Conservation (phyloP, 2,329 filamentous ascomycete species). For the Cladophialophora immunda region DNA sequence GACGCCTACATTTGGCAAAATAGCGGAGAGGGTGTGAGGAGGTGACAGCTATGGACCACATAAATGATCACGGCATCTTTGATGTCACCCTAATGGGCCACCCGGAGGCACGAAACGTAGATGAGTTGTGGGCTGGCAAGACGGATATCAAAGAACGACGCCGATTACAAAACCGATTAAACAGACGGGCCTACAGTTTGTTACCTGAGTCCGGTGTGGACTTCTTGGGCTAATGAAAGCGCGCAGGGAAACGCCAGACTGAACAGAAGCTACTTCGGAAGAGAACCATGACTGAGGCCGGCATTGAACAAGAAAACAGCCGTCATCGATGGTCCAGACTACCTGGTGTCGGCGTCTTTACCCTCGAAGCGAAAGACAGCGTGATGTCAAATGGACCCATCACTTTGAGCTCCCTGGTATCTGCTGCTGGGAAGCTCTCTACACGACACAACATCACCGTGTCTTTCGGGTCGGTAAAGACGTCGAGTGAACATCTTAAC, state of each 20-base stretch:
- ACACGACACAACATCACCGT: not conserved
- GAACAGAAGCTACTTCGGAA: slow-evolving; percentile 18
- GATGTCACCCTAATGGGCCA: slow-evolving; percentile 25
- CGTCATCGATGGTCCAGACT: slow-evolving; percentile 4
- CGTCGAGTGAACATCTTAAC: not conserved
- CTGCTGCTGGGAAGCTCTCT: not conserved
- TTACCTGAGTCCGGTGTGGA: not conserved
- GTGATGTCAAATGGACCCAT: not conserved
- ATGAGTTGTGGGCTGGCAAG: slow-evolving; percentile 44
- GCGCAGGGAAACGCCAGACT: slow-evolving; percentile 28
- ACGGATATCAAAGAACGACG: slow-evolving; percentile 40
- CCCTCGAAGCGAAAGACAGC: not conserved
- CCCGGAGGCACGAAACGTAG: slow-evolving; percentile 17
- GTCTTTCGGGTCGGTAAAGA: not conserved
- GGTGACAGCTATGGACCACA: slow-evolving; percentile 4
- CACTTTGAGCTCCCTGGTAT: slow-evolving; percentile 17
- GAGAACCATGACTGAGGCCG: not conserved
- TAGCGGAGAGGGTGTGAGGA: not conserved
- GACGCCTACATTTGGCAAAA: not conserved
- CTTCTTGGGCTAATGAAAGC: not conserved
- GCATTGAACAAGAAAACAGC: not conserved
- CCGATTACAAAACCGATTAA: slow-evolving; percentile 44
- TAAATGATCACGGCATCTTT: not conserved
- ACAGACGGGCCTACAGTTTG: slow-evolving; percentile 42
- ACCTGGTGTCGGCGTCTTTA: slow-evolving; percentile 21